Conservation (phyloP, 305 asterid species). For the Solanum hybrid region DNA sequence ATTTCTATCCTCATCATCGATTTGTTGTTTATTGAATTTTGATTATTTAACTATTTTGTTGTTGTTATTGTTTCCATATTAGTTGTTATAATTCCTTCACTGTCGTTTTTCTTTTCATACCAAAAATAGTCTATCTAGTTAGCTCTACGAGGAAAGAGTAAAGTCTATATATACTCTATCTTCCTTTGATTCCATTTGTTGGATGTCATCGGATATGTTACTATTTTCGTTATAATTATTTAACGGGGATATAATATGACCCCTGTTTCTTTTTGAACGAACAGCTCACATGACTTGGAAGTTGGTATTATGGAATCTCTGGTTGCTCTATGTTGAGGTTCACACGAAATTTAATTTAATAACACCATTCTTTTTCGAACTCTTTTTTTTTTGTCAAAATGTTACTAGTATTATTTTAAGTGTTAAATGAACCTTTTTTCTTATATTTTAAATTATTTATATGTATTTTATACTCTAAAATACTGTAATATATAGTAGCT, state of each 20-base stretch:
- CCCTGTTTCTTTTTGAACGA: background rate
- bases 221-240: background rate
- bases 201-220: no score
- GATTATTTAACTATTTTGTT: no score
- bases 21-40: no score
- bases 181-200: no score
- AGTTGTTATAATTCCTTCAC: no score
- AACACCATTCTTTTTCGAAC: background rate
- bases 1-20: no score
- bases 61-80: background rate
- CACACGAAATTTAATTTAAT: background rate
- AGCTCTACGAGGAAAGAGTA: background rate
- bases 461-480: background rate
- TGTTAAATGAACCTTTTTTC: background rate
- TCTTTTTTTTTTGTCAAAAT: background rate
- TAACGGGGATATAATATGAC: background rate
- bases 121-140: background rate
- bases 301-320: background rate
- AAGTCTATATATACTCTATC: no score
- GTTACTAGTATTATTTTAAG: background rate
- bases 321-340: background rate
- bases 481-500: background rate
- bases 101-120: background rate
- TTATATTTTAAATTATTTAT: background rate
- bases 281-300: conserved; percentile 5